Evolutionary conservation across 1,284 basidiomycete species (phyloP).

Genomic region (Moniliella sp.): DNA sequence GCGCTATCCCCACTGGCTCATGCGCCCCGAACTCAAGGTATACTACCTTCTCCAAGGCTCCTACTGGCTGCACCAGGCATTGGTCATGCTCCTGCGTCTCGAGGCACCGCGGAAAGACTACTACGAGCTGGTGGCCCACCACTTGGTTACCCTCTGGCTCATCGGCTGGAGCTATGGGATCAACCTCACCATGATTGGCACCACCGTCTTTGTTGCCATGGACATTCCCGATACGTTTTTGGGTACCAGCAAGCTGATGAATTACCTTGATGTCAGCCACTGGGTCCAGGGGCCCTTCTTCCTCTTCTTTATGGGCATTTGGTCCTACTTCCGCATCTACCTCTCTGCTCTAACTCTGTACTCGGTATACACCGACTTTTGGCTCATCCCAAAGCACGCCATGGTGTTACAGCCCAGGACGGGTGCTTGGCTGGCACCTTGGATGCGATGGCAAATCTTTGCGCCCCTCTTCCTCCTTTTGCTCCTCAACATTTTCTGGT

Average conservation of each 20-base stretch:
- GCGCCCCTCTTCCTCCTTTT: constrained; percentile 26
- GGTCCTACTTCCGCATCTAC: constrained; percentile 76
- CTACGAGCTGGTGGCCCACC: constrained; percentile 55
- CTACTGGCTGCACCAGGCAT: constrained; percentile 83
- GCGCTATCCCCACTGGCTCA: constrained; percentile 40
- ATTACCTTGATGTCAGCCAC: constrained; percentile 26
- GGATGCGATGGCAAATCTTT: constrained; percentile 31
- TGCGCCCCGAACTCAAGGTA: constrained; percentile 61
- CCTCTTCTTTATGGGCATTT: constrained; percentile 24
- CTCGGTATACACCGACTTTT: constrained; percentile 64
- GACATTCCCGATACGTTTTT: constrained; percentile 86
- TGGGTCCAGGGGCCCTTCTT: constrained; percentile 13
- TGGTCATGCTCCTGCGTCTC: constrained; percentile 60
- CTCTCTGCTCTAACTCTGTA: constrained; percentile 66
- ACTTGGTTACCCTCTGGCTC: constrained; percentile 84
- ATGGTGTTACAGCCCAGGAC: constrained; percentile 18
- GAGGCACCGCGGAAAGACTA: constrained; percentile 90
- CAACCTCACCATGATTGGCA: constrained; percentile 58
- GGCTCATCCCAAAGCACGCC: constrained; percentile 43
- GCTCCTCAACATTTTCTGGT: constrained; percentile 30
- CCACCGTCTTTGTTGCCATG: constrained; percentile 85
- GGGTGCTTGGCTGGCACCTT: constrained; percentile 25
- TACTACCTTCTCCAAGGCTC: constrained; percentile 62
- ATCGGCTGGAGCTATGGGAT: constrained; percentile 45
- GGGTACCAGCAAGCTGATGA: constrained; percentile 32